Conservation (phyloP, 257 asterid species). For the Avicennia marina region DNA sequence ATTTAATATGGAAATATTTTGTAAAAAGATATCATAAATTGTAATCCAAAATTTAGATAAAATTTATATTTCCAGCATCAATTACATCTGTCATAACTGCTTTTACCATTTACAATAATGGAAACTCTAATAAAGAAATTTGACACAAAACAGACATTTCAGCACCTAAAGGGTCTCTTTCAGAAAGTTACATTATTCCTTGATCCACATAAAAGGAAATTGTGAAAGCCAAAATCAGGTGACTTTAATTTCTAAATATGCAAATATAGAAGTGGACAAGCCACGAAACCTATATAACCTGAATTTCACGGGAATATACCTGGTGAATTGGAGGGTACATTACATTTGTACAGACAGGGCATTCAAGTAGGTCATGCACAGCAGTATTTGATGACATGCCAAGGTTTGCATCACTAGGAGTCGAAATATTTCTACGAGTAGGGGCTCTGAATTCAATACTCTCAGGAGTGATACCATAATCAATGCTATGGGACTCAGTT, state of each 20-base stretch:
- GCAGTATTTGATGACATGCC: slow-evolving; percentile 48
- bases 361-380: slow-evolving; percentile 71
- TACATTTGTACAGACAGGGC: slow-evolving; percentile 65
- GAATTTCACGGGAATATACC: slow-evolving; percentile 36
- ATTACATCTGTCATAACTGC: not conserved
- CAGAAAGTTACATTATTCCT: not conserved
- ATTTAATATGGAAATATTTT: not conserved
- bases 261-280: slow-evolving; percentile 2
- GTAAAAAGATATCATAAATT: not conserved
- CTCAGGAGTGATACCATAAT: slow-evolving; percentile 44
- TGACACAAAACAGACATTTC: not conserved
- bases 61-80: not conserved
- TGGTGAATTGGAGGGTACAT: slow-evolving; percentile 88
- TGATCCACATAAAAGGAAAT: not conserved
- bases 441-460: slow-evolving; percentile 38
- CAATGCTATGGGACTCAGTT: slow-evolving; percentile 34
- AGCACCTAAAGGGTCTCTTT: slow-evolving; percentile 9
- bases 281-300: not conserved
- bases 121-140: not conserved
- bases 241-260: slow-evolving; percentile 1
- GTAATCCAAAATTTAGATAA: not conserved
- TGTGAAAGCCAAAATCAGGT: slow-evolving; percentile 2
- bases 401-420: slow-evolving; percentile 34
- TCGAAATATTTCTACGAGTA: slow-evolving; percentile 38
- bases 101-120: not conserved